phyloP scores from a whole-genome alignment of 345 rosid genomes.

The Noccaea bulbosa region DNA sequence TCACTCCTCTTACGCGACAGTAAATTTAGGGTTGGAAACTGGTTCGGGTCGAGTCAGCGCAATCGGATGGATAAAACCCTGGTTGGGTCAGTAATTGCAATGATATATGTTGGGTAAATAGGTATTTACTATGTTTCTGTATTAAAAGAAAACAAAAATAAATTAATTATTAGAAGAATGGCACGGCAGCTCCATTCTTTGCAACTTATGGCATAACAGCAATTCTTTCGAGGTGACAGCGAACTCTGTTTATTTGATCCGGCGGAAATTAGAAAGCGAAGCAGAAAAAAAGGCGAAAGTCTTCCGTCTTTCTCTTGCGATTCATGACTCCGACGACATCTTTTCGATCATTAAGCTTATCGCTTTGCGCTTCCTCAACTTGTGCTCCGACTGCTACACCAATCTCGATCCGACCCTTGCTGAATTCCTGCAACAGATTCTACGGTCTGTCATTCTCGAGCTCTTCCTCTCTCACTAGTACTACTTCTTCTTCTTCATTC shows the following conservation, averaged over 20 bases:
- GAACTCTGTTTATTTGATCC: not conserved
- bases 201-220: too few relatives aligned
- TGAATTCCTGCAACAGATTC: constrained; percentile 36
- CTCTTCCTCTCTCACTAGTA: constrained; percentile 1
- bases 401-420: constrained; percentile 30
- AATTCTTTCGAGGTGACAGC: not conserved
- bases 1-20: too few relatives aligned
- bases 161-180: too few relatives aligned
- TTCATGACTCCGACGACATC: constrained; percentile 55
- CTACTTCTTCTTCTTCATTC: constrained; percentile 22
- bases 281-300: constrained; percentile 1
- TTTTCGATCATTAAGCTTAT: constrained; percentile 45
- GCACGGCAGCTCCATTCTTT: too few relatives aligned
- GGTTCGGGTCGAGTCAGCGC: too few relatives aligned
- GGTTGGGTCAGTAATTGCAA: too few relatives aligned
- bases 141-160: too few relatives aligned
- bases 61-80: too few relatives aligned
- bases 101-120: too few relatives aligned
- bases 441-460: constrained; percentile 36
- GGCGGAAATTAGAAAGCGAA: constrained; percentile 11
- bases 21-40: too few relatives aligned
- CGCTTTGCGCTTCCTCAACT: constrained; percentile 45
- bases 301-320: constrained; percentile 21
- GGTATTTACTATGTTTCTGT: too few relatives aligned
- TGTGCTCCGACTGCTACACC: constrained; percentile 40